Conservation (phyloP, 768 basidiomycete genomes). For the Suillus variegatus region DNA sequence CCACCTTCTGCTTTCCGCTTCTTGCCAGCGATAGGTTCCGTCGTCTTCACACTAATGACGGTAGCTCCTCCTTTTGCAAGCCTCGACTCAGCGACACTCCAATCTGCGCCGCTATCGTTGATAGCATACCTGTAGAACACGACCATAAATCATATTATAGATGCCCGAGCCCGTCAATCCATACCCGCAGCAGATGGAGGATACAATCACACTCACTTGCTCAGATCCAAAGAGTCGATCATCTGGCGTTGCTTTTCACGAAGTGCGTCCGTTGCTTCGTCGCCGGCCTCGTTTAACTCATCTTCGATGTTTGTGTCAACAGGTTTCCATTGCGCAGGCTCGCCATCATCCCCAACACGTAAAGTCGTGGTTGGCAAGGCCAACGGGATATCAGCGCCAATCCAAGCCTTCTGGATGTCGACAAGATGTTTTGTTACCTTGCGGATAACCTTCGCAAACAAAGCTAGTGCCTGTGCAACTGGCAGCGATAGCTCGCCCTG, state of each 20-base stretch:
- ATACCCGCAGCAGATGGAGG: conserved; percentile 4
- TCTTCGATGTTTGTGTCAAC: conserved; percentile 52
- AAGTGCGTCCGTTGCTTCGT: conserved; percentile 54
- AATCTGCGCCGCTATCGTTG: conserved; percentile 67
- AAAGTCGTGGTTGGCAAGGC: conserved; percentile 28
- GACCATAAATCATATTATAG: conserved; percentile 17
- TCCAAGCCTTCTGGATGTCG: conserved; percentile 77
- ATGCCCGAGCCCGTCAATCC: conserved; percentile 15
- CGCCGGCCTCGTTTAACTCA: conserved; percentile 78
- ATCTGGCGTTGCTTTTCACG: conserved; percentile 81
- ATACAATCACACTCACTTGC: conserved; percentile 60
- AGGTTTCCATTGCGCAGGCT: conserved; percentile 40
- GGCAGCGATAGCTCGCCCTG: conserved; percentile 82
- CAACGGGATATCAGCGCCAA: conserved; percentile 63
- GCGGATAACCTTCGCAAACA: conserved; percentile 89
- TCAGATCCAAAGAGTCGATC: conserved; percentile 85
- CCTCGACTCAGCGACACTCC: conserved; percentile 66
- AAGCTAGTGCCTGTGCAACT: conserved; percentile 83
- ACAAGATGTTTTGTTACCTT: conserved; percentile 77
- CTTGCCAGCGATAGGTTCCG: conserved; percentile 37
- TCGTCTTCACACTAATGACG: conserved; percentile 73
- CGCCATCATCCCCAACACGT: conserved; percentile 10
- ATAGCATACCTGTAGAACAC: conserved; percentile 65
- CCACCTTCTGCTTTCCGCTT: conserved; percentile 60
- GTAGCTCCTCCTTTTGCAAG: conserved; percentile 55